These are phyloP conservation scores for Lithospermum erythrorhizon DNA, from an alignment of 257 asterid genomes.

Conservation along the genomic window DNA sequence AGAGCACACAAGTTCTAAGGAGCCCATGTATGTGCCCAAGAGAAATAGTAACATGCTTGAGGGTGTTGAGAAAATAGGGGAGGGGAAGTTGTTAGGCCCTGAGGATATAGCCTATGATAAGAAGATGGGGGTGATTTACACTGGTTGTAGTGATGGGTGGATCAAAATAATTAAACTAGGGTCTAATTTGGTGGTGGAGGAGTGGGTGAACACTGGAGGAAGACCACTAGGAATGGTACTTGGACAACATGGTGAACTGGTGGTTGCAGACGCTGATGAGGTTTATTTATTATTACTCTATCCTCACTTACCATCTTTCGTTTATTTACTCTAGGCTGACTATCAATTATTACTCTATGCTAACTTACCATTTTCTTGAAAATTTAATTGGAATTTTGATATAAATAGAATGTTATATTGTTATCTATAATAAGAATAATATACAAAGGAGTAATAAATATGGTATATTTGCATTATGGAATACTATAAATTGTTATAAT, in stretches of 20 bases:
- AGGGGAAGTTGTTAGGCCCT: slow-evolving; percentile 41
- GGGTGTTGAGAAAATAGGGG: slow-evolving; percentile 58
- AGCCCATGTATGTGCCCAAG: slow-evolving; percentile 21
- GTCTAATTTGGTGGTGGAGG: slow-evolving; percentile 37
- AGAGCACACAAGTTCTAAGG: slow-evolving; percentile 20
- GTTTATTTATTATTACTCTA: slow-evolving; percentile 14
- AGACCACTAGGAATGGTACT: slow-evolving; percentile 65
- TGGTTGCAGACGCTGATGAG: slow-evolving; percentile 68
- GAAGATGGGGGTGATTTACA: slow-evolving; percentile 41
- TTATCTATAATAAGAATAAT: too few relatives aligned
- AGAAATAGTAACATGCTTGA: slow-evolving; percentile 36
- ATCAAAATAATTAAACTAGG: slow-evolving; percentile 33
- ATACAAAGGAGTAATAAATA: too few relatives aligned
- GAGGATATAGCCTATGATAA: slow-evolving; percentile 71
- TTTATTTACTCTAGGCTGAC: too few relatives aligned
- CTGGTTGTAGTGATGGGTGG: slow-evolving; percentile 85
- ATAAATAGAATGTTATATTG: too few relatives aligned
- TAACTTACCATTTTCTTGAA: too few relatives aligned
- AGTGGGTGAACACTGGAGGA: slow-evolving; percentile 86
- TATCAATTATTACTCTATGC: too few relatives aligned
- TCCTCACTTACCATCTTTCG: background rate
- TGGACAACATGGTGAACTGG: slow-evolving; percentile 56
- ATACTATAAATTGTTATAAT: too few relatives aligned
- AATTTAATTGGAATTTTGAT: too few relatives aligned
- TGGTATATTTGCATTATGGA: too few relatives aligned